phyloP scores from a whole-genome alignment of 129 eudicot species.

The Flaveria sonorensis region DNA sequence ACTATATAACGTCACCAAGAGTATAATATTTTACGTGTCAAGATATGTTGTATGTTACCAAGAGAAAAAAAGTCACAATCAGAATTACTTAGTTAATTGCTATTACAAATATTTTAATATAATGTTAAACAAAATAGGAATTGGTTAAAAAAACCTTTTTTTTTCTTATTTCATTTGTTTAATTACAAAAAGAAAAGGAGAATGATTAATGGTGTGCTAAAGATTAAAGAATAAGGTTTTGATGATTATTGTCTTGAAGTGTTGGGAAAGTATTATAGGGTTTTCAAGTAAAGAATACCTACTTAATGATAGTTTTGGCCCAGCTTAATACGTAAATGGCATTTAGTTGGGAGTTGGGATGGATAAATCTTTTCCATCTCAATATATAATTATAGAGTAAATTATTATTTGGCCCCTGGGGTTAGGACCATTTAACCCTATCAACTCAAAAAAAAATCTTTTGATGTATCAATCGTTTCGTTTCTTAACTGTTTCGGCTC shows the following conservation, averaged over 20 bases:
- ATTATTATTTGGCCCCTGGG: no score
- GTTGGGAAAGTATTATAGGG: constrained; percentile 33
- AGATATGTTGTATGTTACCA: no score
- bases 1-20: no score
- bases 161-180: background rate
- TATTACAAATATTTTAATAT: no score
- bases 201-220: constrained; percentile 20
- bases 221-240: constrained; percentile 18
- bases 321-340: background rate
- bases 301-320: constrained; percentile 15
- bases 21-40: no score
- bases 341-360: background rate
- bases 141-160: background rate
- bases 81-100: no score
- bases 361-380: background rate
- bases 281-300: constrained; percentile 34
- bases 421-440: no score
- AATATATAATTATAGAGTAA: no score
- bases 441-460: no score
- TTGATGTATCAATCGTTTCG: no score
- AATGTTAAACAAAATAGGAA: background rate
- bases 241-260: constrained; percentile 35
- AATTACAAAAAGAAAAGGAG: background rate
- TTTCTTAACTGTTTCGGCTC: no score
- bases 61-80: no score